Conservation (phyloP, 345 rosid genomes). For the Citrus australasica region DNA sequence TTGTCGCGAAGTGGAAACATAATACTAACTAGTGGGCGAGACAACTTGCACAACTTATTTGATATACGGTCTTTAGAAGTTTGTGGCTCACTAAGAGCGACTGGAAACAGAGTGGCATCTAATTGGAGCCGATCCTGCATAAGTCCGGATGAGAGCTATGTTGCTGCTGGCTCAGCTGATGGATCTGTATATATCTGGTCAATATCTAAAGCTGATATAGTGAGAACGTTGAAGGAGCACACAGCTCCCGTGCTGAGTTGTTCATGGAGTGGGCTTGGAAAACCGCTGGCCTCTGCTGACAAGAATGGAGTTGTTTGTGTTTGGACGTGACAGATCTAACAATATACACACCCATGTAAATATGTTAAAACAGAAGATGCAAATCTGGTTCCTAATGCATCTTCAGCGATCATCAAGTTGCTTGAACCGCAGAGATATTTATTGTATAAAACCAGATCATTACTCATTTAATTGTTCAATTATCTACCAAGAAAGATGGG, state of each 20-base stretch:
- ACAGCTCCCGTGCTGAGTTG: slow-evolving; percentile 76
- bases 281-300: slow-evolving; percentile 88
- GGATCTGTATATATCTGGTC: slow-evolving; percentile 88
- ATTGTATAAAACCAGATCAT: neutral
- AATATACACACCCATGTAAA: neutral
- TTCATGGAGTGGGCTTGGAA: slow-evolving; percentile 92
- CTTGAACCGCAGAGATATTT: neutral
- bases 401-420: neutral
- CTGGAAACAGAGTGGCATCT: slow-evolving; percentile 79
- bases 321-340: slow-evolving; percentile 53
- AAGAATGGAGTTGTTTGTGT: slow-evolving; percentile 73
- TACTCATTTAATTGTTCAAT: neutral
- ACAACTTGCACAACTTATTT: slow-evolving; percentile 82
- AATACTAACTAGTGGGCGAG: slow-evolving; percentile 87
- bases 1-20: slow-evolving; percentile 65
- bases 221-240: slow-evolving; percentile 77
- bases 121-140: slow-evolving; percentile 97
- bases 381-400: neutral
- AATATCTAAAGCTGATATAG: slow-evolving; percentile 62
- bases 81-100: slow-evolving; percentile 74
- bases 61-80: slow-evolving; percentile 83
- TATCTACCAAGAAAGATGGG: neutral
- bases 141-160: slow-evolving; percentile 80
- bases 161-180: slow-evolving; percentile 90
- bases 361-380: neutral